Evolutionary conservation across 1,284 basidiomycete species (phyloP), one percentile per base, ranked within the genome.

Genomic region (Puccinia triticina): DNA sequence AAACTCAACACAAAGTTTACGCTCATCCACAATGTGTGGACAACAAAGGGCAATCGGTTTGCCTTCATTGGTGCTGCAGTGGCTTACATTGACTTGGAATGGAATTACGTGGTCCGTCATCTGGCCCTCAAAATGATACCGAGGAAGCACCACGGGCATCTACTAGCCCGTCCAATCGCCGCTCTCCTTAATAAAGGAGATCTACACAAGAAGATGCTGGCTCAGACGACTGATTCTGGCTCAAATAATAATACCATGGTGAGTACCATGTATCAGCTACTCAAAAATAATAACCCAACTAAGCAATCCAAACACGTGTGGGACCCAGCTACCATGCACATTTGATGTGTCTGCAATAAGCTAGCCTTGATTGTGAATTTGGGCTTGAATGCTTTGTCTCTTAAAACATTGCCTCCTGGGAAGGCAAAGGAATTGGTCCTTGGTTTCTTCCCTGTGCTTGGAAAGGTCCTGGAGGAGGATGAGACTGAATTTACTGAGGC

Each of bases 301-400:
- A 2, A 46, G 21, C 61, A 64, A 64, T 21, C 29, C n/a, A n/a
- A n/a, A 14, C 12, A 34, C 61, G 2, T 5, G 29, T 76, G 57
- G 74, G n/a, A 76, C 32, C 74, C 57, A 0, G 18, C 34, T 29
- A 29, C 32, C 11, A 76, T 76, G 74, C 74, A 76, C 37, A 46
- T 76, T 14, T 21, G n/a, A n/a, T 76, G 73, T 34, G 59, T 76
- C 21, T 76, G 73, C 40, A 32, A 76, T 55, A 76, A 59, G 73
- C 53, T 76, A 10, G 48, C 73, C n/a, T 76, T 76, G 14, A 76
- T 76, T 23, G 73, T 76, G 14, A 59, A 76, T n/a, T 32, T 55
- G 2, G 53, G 53, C 53, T 26, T 76, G 73, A 3, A 29, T 1
- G 50, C 53, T 8, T n/a, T 76, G 16, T 57, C 55, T 16, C 55